phyloP scores from a whole-genome alignment of 768 basidiomycete genomes.

The Rhodotorula kratochvilovae region DNA sequence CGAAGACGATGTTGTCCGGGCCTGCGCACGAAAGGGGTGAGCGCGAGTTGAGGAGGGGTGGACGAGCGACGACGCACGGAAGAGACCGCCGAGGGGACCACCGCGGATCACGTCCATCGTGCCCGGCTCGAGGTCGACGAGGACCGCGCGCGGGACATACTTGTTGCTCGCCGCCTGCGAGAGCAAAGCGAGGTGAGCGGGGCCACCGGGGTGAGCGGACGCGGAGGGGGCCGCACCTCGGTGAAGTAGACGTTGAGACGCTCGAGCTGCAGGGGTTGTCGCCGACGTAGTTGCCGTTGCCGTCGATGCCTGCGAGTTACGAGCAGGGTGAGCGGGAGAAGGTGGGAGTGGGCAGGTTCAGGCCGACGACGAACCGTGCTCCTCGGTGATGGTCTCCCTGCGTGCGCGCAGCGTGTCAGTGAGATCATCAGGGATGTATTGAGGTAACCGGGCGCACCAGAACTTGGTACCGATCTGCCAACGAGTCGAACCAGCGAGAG shows the following conservation, averaged over 20 bases:
- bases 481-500: neutral
- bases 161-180: slow-evolving; percentile 67
- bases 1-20: slow-evolving; percentile 65
- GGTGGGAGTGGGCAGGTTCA: neutral
- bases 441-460: slow-evolving; percentile 45
- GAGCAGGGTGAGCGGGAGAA: neutral
- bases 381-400: slow-evolving; percentile 94
- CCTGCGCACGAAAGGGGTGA: neutral
- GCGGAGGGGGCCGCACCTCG: slow-evolving; percentile 66
- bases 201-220: too few relatives aligned
- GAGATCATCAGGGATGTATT: neutral
- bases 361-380: slow-evolving; percentile 61
- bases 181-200: slow-evolving; percentile 57
- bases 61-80: slow-evolving; percentile 58
- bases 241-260: slow-evolving; percentile 98
- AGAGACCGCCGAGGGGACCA: slow-evolving; percentile 60
- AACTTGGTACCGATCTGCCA: slow-evolving; percentile 48
- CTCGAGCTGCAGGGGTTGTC: slow-evolving; percentile 92
- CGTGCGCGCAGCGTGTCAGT: slow-evolving; percentile 37
- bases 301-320: slow-evolving; percentile 18
- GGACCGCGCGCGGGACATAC: slow-evolving; percentile 96
- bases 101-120: slow-evolving; percentile 51
- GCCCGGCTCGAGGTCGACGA: slow-evolving; percentile 96
- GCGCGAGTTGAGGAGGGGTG: neutral
- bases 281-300: slow-evolving; percentile 66